These are phyloP conservation scores for Melastoma malabathricum DNA, from an alignment of 345 rosid species.

Conservation along the genomic window DNA sequence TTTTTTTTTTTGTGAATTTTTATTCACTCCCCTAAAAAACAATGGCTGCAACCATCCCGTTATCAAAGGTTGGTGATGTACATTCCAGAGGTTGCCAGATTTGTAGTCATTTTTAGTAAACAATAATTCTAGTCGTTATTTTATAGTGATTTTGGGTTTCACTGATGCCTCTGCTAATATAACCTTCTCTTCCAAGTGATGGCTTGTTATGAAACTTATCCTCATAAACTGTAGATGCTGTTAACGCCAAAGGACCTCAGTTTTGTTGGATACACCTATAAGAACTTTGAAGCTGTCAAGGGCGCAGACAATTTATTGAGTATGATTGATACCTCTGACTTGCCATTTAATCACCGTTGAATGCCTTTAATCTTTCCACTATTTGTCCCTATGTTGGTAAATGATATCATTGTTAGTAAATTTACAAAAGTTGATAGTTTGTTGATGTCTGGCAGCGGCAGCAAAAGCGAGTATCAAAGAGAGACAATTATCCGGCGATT, in stretches of 20 bases:
- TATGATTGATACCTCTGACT: slow-evolving; percentile 10
- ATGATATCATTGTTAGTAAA: no score
- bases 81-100: no score
- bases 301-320: slow-evolving; percentile 40
- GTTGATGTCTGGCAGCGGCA: slow-evolving; percentile 3
- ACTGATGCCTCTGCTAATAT: no score
- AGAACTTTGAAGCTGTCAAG: slow-evolving; percentile 59
- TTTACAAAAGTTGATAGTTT: background rate
- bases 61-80: no score
- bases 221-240: slow-evolving; percentile 26
- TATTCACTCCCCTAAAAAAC: no score
- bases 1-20: no score
- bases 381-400: no score
- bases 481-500: slow-evolving; percentile 28
- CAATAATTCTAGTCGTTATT: no score
- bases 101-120: no score
- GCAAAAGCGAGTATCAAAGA: slow-evolving; percentile 27
- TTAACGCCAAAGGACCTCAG: slow-evolving; percentile 54
- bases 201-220: background rate
- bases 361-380: no score
- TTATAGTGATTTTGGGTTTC: no score
- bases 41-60: no score
- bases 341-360: background rate
- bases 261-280: slow-evolving; percentile 90
- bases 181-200: background rate